Conservation (phyloP, 1,139 yeast genomes). For the Candida albicans region DNA sequence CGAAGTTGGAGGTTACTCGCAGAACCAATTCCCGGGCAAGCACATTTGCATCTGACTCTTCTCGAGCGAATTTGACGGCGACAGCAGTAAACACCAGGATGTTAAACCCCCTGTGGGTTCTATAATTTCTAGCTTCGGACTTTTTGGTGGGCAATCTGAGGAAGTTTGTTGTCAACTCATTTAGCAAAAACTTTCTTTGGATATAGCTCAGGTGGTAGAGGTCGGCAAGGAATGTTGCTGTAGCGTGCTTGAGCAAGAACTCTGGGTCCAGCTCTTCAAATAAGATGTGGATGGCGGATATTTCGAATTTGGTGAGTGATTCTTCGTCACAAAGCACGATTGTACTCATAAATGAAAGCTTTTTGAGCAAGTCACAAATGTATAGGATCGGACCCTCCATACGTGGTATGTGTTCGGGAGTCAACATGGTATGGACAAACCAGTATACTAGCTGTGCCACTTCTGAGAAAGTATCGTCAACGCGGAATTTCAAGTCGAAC, state of each 20-base stretch:
- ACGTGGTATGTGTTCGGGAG: too few species aligned
- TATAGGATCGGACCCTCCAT: not conserved
- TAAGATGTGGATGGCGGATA: slow-evolving; percentile 6
- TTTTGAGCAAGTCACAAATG: slow-evolving; percentile 5
- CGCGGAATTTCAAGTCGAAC: too few species aligned
- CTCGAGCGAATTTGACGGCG: slow-evolving; percentile 31
- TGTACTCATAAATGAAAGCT: slow-evolving; percentile 8
- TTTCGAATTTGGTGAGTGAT: slow-evolving; percentile 12
- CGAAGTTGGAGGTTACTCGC: slow-evolving; percentile 1
- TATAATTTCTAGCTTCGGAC: slow-evolving; percentile 41
- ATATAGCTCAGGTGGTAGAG: slow-evolving; percentile 47
- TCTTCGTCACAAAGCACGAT: slow-evolving; percentile 9
- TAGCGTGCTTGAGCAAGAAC: slow-evolving; percentile 10
- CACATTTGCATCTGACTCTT: not conserved
- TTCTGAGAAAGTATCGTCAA: slow-evolving; percentile 3
- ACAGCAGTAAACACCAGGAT: slow-evolving; percentile 52
- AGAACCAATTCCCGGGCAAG: not conserved
- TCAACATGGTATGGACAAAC: too few species aligned
- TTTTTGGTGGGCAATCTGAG: slow-evolving; percentile 49
- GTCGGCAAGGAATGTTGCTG: slow-evolving; percentile 11
- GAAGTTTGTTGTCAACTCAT: slow-evolving; percentile 56
- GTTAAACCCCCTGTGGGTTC: slow-evolving; percentile 42
- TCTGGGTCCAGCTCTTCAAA: slow-evolving; percentile 11
- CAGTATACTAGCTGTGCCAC: not conserved
- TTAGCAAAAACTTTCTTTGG: slow-evolving; percentile 60